A percentile compares a stretch with the other conserved stretches of the same genome.
phyloP scores from a whole-genome alignment of 2,329 filamentous ascomycete species.

The Exophiala viscosa region DNA sequence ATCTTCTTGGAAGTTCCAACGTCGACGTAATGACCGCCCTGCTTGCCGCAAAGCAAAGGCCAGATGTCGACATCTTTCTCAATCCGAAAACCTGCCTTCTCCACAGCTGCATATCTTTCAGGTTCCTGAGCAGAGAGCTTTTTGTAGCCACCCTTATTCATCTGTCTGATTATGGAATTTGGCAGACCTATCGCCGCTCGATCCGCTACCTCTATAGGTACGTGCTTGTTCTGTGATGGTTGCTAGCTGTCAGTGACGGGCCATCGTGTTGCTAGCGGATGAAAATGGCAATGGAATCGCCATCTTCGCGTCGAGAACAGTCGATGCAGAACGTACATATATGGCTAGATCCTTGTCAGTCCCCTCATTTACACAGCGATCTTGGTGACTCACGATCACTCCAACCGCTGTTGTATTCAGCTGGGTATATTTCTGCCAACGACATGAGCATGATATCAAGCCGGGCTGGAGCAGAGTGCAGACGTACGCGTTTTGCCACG shows the following conservation, averaged over 20 bases:
- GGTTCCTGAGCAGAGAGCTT: conserved; percentile 31
- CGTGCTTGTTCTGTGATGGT: neutral
- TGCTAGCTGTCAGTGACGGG: neutral
- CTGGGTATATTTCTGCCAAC: neutral
- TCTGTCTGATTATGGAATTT: neutral
- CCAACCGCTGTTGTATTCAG: neutral
- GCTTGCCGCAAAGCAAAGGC: conserved; percentile 39
- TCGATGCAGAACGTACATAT: neutral
- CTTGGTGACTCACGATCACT: neutral
- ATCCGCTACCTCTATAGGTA: conserved; percentile 15
- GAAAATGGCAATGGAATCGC: neutral
- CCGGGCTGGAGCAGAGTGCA: neutral
- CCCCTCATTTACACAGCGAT: neutral
- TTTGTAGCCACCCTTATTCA: conserved; percentile 33
- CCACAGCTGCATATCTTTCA: conserved; percentile 39
- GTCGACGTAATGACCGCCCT: conserved; percentile 49
- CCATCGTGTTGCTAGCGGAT: neutral
- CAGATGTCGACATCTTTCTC: conserved; percentile 37
- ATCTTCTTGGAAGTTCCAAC: conserved; percentile 43
- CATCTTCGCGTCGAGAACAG: neutral
- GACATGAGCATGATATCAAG: neutral
- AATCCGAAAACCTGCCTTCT: conserved; percentile 41
- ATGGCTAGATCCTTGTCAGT: neutral
- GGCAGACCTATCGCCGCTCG: neutral
- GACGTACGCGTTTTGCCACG: neutral